Conservation (phyloP, 768 basidiomycete species). For the Mycena chlorophos region DNA sequence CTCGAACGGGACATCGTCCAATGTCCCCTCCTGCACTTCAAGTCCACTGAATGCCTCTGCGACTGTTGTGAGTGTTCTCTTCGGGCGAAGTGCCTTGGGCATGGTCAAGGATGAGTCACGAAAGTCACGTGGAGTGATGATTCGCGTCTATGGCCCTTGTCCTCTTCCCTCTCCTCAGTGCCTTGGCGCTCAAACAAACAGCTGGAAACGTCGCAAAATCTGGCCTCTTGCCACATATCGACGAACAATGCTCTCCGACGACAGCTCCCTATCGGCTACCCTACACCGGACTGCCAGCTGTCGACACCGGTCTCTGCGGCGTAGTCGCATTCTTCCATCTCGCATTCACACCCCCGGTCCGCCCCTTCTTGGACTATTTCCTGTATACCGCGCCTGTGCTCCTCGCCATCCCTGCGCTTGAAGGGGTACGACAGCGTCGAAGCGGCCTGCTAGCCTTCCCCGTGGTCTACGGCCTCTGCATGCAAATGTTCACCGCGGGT, state of each 20-base stretch:
- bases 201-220: conserved; percentile 34
- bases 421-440: conserved; percentile 42
- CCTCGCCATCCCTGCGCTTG: conserved; percentile 44
- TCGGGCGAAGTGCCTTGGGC: background rate
- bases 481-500: conserved; percentile 45
- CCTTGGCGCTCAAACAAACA: conserved; percentile 36
- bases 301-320: conserved; percentile 45
- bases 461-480: conserved; percentile 40
- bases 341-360: conserved; percentile 32
- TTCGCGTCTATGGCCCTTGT: conserved; percentile 32
- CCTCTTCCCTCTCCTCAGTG: conserved; percentile 40
- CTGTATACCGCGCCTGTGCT: conserved; percentile 35
- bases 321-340: conserved; percentile 51
- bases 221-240: conserved; percentile 30
- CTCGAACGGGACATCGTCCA: conserved; percentile 28
- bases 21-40: conserved; percentile 6
- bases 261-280: conserved; percentile 36
- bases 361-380: conserved; percentile 39
- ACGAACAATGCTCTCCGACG: conserved; percentile 34
- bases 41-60: background rate
- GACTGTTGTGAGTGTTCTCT: background rate
- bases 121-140: background rate
- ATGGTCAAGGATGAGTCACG: background rate
- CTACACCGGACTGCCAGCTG: conserved; percentile 37
- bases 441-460: conserved; percentile 42